Base-by-base conservation (phyloP, 73 alveolate species). In the Chromera velia region DNA sequence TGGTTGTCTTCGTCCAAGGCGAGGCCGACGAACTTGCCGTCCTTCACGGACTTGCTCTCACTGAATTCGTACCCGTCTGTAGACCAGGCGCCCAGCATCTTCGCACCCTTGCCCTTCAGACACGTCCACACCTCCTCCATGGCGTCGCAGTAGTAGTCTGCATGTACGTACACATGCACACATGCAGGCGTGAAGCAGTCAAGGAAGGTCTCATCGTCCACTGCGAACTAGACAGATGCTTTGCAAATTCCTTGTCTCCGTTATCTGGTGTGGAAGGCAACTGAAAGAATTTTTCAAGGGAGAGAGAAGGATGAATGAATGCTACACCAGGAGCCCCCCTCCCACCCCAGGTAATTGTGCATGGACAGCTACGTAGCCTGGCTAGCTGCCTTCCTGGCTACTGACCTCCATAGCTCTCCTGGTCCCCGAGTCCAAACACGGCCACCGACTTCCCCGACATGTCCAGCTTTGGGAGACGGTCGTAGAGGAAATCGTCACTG, bases 141-240 rank as follows among this genome's bases (percentile, higher is more conserved):
- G 46, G 73, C 82, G 32, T 74, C 82, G n/a, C 82, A 74, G 64
- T 49, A 74, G 73, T 74, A 49, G 32, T 74, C 82, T 7, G n/a
- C n/a, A n/a, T n/a, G n/a, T n/a, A n/a, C n/a, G n/a, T n/a, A n/a
- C n/a, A n/a, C n/a, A n/a, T n/a, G n/a, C n/a, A n/a, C n/a, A n/a
- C n/a, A n/a, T n/a, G n/a, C n/a, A n/a, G n/a, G n/a, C n/a, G n/a
- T n/a, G n/a, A n/a, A n/a, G n/a, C n/a, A n/a, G n/a, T n/a, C n/a
- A n/a, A n/a, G n/a, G n/a, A n/a, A n/a, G n/a, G n/a, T n/a, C n/a
- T n/a, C n/a, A n/a, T n/a, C n/a, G n/a, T n/a, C n/a, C n/a, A n/a
- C n/a, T n/a, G n/a, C n/a, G n/a, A n/a, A n/a, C n/a, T n/a, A n/a
- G n/a, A n/a, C n/a, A n/a, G n/a, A n/a, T n/a, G n/a, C n/a, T n/a